phyloP scores from a whole-genome alignment of 2,329 filamentous ascomycete species.

The Chaetomium olivaceum region DNA sequence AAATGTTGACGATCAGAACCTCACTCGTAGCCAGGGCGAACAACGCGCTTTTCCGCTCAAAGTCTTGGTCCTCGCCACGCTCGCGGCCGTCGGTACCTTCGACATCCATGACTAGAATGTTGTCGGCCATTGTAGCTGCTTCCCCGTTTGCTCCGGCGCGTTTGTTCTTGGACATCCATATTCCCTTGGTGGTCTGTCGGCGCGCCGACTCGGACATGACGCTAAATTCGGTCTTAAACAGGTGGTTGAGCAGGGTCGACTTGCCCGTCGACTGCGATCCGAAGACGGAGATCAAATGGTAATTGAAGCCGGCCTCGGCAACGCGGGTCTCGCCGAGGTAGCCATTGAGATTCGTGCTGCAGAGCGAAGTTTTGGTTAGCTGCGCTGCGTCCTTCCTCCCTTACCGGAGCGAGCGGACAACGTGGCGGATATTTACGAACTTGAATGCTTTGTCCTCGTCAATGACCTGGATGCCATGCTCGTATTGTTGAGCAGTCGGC shows the following conservation, averaged over 20 bases:
- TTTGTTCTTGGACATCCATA: slow-evolving; percentile 99
- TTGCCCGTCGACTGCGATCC: slow-evolving; percentile 98
- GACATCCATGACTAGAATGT: slow-evolving; percentile 99
- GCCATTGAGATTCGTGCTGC: slow-evolving; percentile 71
- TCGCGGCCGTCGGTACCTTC: slow-evolving; percentile 97
- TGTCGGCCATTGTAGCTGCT: slow-evolving; percentile 78
- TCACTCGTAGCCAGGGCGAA: slow-evolving; percentile 97
- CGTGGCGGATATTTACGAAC: slow-evolving; percentile 52
- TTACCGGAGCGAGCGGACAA: neutral
- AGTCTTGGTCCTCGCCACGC: slow-evolving; percentile 96
- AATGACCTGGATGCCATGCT: slow-evolving; percentile 95
- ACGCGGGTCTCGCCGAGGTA: slow-evolving; percentile 82
- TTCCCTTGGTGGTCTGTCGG: slow-evolving; percentile 96
- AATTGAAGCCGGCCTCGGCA: slow-evolving; percentile 92
- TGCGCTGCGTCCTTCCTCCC: neutral
- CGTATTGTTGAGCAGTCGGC: slow-evolving; percentile 68
- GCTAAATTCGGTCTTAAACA: slow-evolving; percentile 94
- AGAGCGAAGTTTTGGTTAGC: slow-evolving; percentile 25
- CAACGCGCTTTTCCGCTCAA: slow-evolving; percentile 95
- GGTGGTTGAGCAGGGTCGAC: slow-evolving; percentile 91
- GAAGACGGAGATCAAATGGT: slow-evolving; percentile 98
- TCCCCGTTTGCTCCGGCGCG: slow-evolving; percentile 48
- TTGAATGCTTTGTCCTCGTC: slow-evolving; percentile 97
- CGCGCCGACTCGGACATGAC: slow-evolving; percentile 96
- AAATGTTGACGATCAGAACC: slow-evolving; percentile 97